These are phyloP conservation scores for Trichoderma breve DNA, from an alignment of 2,329 filamentous ascomycete genomes.

Conservation along the genomic window DNA sequence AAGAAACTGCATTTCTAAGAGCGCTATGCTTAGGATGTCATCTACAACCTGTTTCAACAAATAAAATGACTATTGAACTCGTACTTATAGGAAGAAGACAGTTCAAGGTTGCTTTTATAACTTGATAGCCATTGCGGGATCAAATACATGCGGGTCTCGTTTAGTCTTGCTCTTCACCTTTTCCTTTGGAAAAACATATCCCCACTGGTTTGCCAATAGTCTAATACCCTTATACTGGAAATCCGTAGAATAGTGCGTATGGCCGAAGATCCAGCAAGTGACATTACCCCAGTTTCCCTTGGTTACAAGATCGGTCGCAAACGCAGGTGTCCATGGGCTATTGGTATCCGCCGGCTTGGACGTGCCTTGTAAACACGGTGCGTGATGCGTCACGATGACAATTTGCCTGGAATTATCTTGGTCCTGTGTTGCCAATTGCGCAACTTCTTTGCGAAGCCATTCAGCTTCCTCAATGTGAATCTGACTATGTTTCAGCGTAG, in stretches of 20 bases:
- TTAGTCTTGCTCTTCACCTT: not conserved
- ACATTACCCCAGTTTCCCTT: not conserved
- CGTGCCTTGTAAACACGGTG: not conserved
- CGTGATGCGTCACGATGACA: not conserved
- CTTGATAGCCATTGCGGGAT: not conserved
- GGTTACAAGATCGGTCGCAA: not conserved
- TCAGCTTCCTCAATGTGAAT: not conserved
- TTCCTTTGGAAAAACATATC: not conserved
- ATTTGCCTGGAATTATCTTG: not conserved
- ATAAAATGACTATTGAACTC: not conserved
- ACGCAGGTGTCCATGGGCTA: not conserved
- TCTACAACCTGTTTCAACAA: not conserved
- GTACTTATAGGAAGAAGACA: not conserved
- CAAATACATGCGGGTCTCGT: not conserved
- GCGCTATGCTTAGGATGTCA: too few relatives aligned
- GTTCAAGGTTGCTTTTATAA: not conserved
- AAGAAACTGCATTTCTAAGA: too few relatives aligned
- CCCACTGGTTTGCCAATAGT: not conserved
- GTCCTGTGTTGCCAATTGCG: not conserved
- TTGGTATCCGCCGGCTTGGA: not conserved
- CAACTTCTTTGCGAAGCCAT: not conserved
- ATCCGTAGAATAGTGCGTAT: not conserved
- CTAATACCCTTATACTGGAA: not conserved
- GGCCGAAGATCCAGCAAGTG: not conserved
- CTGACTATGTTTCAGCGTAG: not conserved